Evolutionary conservation across 306 rosid genomes (phyloP).

Genomic region (Malus sylvestris): DNA sequence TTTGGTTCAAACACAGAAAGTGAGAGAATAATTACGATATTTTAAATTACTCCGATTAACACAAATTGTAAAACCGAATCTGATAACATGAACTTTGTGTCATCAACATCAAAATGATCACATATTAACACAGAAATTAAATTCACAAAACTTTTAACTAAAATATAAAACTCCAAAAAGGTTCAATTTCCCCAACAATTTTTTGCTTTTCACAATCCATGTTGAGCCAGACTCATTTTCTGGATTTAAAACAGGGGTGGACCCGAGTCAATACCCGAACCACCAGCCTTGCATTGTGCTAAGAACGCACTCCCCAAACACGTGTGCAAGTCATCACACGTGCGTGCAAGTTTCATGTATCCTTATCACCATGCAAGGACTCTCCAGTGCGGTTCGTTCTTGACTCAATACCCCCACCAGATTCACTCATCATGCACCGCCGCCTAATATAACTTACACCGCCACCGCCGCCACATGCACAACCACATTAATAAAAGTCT

Average conservation of each 20-base stretch:
- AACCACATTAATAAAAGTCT: background rate
- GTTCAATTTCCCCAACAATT: background rate
- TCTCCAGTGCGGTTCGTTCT: constrained; percentile 90
- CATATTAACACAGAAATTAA: background rate
- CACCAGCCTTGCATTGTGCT: constrained; percentile 63
- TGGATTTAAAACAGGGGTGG: constrained; percentile 23
- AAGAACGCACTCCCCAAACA: constrained; percentile 2
- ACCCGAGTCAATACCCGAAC: constrained; percentile 99
- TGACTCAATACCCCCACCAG: constrained; percentile 74
- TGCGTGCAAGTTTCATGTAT: background rate
- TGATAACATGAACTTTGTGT: background rate
- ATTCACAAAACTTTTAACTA: background rate
- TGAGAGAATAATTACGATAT: too few relatives aligned
- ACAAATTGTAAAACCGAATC: background rate
- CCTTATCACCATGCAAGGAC: constrained; percentile 27
- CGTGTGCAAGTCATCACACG: background rate
- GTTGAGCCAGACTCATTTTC: constrained; percentile 11
- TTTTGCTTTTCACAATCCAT: background rate
- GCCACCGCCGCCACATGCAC: constrained; percentile 8
- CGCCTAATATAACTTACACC: background rate
- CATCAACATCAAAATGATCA: background rate
- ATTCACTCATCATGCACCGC: constrained; percentile 8
- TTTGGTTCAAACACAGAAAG: too few relatives aligned
- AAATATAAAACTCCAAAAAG: constrained; percentile 13
- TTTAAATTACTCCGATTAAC: too few relatives aligned